Percentiles rank a stretch among this genome's conserved stretches.
phyloP scores from a whole-genome alignment of 225 moss, liverwort and hornwort species.

The Lunularia cruciata region DNA sequence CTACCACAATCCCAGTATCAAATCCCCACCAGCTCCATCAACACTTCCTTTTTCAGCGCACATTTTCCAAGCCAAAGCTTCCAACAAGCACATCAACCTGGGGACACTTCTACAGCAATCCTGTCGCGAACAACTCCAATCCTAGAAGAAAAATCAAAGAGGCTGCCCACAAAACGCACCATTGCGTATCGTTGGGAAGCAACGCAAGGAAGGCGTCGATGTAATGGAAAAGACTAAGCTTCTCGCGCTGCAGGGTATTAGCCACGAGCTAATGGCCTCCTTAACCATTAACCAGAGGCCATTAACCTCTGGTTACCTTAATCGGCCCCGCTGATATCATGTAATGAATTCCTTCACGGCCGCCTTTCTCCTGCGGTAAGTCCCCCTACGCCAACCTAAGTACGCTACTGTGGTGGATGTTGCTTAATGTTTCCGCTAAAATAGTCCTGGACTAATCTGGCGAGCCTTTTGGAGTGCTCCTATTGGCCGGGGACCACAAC shows the following conservation, averaged over 20 bases:
- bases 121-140: not conserved
- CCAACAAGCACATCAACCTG: no score
- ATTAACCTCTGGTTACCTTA: not conserved
- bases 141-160: no score
- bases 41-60: no score
- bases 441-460: not conserved
- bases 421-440: not conserved
- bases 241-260: slow-evolving; percentile 11
- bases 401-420: not conserved
- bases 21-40: not conserved
- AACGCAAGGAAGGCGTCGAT: not conserved
- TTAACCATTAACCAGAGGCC: no score
- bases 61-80: no score
- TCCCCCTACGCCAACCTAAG: not conserved
- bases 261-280: not conserved
- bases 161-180: not conserved
- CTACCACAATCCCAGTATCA: not conserved
- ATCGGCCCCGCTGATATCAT: not conserved
- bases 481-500: no score
- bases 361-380: no score
- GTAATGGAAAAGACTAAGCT: not conserved
- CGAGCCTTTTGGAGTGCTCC: no score
- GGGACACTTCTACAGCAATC: no score
- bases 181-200: slow-evolving; percentile 7
- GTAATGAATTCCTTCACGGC: not conserved